These are phyloP conservation scores for Cyanidium caldarium DNA, from an alignment of 23 red algal genomes.

Conservation along the genomic window DNA sequence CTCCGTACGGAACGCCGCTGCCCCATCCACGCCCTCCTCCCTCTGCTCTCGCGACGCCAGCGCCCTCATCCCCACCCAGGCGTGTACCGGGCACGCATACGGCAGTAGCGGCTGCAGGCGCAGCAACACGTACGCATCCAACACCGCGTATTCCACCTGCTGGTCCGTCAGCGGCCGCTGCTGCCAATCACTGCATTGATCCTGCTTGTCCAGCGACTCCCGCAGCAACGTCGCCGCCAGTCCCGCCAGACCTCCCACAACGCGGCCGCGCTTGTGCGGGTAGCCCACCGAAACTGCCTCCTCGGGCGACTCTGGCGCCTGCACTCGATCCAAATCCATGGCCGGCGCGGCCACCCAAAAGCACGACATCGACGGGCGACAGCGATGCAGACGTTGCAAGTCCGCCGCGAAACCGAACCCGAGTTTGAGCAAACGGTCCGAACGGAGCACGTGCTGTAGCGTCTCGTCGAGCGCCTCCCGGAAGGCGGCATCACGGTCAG, in stretches of 20 bases:
- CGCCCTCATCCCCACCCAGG: no score
- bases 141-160: background rate
- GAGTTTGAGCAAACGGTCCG: background rate
- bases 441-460: background rate
- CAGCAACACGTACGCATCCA: background rate
- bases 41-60: no score
- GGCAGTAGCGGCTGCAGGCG: background rate
- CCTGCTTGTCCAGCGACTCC: background rate
- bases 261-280: background rate
- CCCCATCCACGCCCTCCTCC: no score
- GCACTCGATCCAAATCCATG: background rate
- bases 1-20: no score
- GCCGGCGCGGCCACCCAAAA: background rate
- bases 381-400: background rate
- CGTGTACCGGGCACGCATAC: no score
- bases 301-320: no score
- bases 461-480: background rate
- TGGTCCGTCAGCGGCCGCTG: background rate
- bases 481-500: background rate
- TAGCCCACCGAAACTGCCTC: background rate
- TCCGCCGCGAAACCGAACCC: background rate
- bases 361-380: background rate
- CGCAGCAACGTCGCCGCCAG: background rate
- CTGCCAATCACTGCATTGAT: background rate
- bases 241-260: background rate